These are phyloP conservation scores for Lentinula boryana DNA, from an alignment of 768 basidiomycete species.

Conservation along the genomic window DNA sequence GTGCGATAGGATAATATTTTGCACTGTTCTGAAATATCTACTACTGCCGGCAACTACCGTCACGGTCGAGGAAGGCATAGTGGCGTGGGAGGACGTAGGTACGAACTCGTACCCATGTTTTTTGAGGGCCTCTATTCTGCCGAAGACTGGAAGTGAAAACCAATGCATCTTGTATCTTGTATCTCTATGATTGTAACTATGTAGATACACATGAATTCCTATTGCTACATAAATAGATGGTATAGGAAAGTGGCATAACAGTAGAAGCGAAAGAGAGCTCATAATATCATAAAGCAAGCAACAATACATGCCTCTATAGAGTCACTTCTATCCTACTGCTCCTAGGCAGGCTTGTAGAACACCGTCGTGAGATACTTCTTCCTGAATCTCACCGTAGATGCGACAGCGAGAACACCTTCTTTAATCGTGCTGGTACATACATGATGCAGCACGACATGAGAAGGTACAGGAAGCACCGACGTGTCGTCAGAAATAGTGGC, in stretches of 20 bases:
- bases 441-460: conserved; percentile 92
- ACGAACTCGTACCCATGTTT: too few species aligned
- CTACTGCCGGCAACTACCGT: too few species aligned
- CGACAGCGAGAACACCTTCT: conserved; percentile 90
- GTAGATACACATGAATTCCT: not conserved
- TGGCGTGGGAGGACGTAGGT: too few species aligned
- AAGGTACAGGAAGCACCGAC: conserved; percentile 86
- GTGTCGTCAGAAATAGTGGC: conserved; percentile 67
- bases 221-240: conserved; percentile 3
- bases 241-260: not conserved
- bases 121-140: too few species aligned
- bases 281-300: not conserved
- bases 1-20: too few species aligned
- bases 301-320: not conserved
- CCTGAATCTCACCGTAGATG: conserved; percentile 84
- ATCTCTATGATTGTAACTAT: not conserved
- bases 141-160: not conserved
- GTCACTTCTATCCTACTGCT: not conserved
- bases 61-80: too few species aligned
- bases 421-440: conserved; percentile 91
- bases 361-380: conserved; percentile 91
- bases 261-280: not conserved
- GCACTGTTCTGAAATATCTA: too few species aligned
- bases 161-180: not conserved
- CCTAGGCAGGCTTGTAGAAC: conserved; percentile 58